Percentiles rank a stretch among this genome's conserved stretches.
Conservation (phyloP, 1,284 basidiomycete genomes). For the Puccinia triticina region DNA sequence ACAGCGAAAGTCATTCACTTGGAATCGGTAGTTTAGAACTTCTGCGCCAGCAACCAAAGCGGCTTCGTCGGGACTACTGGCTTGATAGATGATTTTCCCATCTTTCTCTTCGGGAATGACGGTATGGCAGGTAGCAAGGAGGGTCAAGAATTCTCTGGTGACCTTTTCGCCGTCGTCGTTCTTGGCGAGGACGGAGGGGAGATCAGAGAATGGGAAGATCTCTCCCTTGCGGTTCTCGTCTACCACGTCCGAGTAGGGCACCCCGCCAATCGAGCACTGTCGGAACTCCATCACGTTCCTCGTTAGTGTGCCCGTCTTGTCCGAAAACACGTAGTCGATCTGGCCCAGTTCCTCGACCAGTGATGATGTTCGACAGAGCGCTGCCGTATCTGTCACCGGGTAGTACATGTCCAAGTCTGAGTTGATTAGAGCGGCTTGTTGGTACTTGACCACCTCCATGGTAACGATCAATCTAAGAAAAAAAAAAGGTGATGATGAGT, state of each 20-base stretch:
- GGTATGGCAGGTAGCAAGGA: slow-evolving; percentile 95
- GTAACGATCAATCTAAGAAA: slow-evolving; percentile 78
- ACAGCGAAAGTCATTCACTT: slow-evolving; percentile 65
- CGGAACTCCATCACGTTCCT: slow-evolving; percentile 96
- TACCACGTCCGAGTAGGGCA: slow-evolving; percentile 83
- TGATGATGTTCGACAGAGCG: slow-evolving; percentile 92
- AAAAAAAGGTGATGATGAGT: slow-evolving; percentile 1
- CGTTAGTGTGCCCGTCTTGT: slow-evolving; percentile 95
- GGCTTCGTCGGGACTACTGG: slow-evolving; percentile 96
- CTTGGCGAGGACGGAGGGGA: slow-evolving; percentile 71
- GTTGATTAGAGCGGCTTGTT: slow-evolving; percentile 96
- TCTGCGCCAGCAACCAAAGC: slow-evolving; percentile 94
- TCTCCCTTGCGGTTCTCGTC: slow-evolving; percentile 77
- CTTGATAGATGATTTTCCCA: slow-evolving; percentile 76
- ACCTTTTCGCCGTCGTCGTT: slow-evolving; percentile 68
- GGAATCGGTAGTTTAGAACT: slow-evolving; percentile 87
- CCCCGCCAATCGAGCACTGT: slow-evolving; percentile 84
- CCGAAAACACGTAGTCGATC: slow-evolving; percentile 97
- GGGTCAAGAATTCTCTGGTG: slow-evolving; percentile 80
- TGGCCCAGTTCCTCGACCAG: slow-evolving; percentile 98
- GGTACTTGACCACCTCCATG: slow-evolving; percentile 98
- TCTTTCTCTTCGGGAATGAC: slow-evolving; percentile 93
- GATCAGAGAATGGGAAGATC: slow-evolving; percentile 63
- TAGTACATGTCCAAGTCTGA: slow-evolving; percentile 81
- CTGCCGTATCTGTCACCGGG: slow-evolving; percentile 88